Evolutionary conservation across 2,329 filamentous ascomycete species (phyloP).

Genomic region (Fulvia fulva): DNA sequence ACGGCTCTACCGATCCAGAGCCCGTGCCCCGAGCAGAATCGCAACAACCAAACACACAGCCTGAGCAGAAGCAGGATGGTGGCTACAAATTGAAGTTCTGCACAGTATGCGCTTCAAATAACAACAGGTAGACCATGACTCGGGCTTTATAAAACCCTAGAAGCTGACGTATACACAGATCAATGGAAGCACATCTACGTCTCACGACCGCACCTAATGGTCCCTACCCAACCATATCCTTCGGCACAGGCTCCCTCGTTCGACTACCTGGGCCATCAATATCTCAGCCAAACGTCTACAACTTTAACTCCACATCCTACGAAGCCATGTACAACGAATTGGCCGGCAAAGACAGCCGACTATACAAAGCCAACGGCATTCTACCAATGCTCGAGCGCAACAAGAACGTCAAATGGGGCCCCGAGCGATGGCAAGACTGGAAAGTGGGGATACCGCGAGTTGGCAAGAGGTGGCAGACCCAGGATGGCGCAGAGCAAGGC

Average conservation of each 20-base stretch:
- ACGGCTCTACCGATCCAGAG: slow-evolving; percentile 17
- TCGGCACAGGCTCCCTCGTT: slow-evolving; percentile 92
- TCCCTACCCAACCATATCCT: slow-evolving; percentile 89
- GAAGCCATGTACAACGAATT: slow-evolving; percentile 92
- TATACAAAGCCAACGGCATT: slow-evolving; percentile 89
- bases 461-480: slow-evolving; percentile 49
- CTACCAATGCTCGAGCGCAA: slow-evolving; percentile 95
- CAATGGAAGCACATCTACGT: slow-evolving; percentile 98
- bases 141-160: too few relatives aligned
- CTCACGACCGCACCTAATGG: slow-evolving; percentile 64
- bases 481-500: not conserved
- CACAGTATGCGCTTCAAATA: slow-evolving; percentile 97
- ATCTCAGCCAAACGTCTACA: slow-evolving; percentile 92
- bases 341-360: slow-evolving; percentile 72
- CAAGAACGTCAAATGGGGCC: slow-evolving; percentile 85
- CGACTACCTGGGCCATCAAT: slow-evolving; percentile 88
- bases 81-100: slow-evolving; percentile 91
- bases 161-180: slow-evolving; percentile 45
- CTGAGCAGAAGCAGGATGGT: slow-evolving; percentile 41
- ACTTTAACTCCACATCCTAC: slow-evolving; percentile 96
- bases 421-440: slow-evolving; percentile 98
- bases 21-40: not conserved
- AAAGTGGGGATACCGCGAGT: slow-evolving; percentile 77
- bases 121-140: slow-evolving; percentile 68
- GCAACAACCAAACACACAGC: slow-evolving; percentile 20